A percentile compares a stretch with the other conserved stretches of the same genome.
These are phyloP conservation scores for Saccharomycopsis selenospora DNA, from an alignment of 805 yeast species.

Conservation along the genomic window DNA sequence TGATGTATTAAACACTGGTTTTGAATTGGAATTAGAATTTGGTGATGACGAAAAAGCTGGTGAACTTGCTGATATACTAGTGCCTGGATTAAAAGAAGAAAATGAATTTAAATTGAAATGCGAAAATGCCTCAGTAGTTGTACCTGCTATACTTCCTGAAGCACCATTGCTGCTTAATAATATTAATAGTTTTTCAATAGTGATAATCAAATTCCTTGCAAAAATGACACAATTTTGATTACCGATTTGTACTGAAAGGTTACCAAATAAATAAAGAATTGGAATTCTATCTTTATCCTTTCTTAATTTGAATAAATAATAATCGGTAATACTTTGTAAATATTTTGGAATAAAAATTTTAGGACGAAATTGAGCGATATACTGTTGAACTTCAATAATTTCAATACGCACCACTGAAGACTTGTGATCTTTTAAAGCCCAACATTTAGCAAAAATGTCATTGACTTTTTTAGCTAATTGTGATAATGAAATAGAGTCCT, in stretches of 20 bases:
- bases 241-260: slow-evolving; percentile 29
- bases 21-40: neutral
- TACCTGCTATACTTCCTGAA: neutral
- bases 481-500: neutral
- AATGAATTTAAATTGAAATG: slow-evolving; percentile 9
- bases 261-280: slow-evolving; percentile 76
- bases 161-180: slow-evolving; percentile 4
- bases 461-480: slow-evolving; percentile 13
- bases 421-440: slow-evolving; percentile 67
- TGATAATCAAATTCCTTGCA: slow-evolving; percentile 13
- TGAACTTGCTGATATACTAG: neutral
- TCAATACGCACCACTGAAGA: slow-evolving; percentile 72
- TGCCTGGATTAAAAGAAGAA: slow-evolving; percentile 14
- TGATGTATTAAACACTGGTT: neutral
- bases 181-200: slow-evolving; percentile 14
- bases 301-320: slow-evolving; percentile 71
- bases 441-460: slow-evolving; percentile 13
- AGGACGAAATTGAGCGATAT: slow-evolving; percentile 72
- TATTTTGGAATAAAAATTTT: slow-evolving; percentile 70
- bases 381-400: slow-evolving; percentile 76
- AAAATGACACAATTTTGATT: slow-evolving; percentile 12
- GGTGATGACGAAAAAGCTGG: neutral
- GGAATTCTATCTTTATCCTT: slow-evolving; percentile 69
- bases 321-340: slow-evolving; percentile 69
- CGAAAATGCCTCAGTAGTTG: slow-evolving; percentile 9